Evolutionary conservation across 805 yeast genomes (phyloP), one percentile per base, ranked within the genome.

Genomic region (Saccharomycopsis selenospora): DNA sequence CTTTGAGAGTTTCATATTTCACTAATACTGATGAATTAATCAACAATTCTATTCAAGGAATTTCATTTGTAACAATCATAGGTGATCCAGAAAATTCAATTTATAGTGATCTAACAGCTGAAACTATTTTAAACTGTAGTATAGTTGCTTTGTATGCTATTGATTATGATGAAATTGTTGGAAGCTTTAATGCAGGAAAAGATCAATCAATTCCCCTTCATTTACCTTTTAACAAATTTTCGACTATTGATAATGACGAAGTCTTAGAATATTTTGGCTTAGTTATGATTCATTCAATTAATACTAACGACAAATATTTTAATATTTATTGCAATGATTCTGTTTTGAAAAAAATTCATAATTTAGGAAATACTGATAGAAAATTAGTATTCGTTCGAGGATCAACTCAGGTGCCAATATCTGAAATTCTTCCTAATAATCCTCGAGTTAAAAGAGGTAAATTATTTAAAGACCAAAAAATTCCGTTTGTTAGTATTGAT

Each of bases 401-500:
- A 7, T 20, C 29, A 14, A 47, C 53, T 17, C 36, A 42, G 8
- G 46, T 52, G 3, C 53, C 55, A 6, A 26, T 49, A 4, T 69
- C 67, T 52, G 71, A 68, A 50, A 49, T 66, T 1, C 56, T 66
- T 48, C 62, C 69, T 10, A 33, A 33, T 33, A 10, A 33, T 33
- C 38, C 38, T 14, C 20, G n/a, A 7, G 17, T 33, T 14, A 33
- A 24, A 11, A 57, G 55, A 43, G 43, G 50, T 20, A 40, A 33
- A 54, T 50, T 46, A 36, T 49, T 17, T 41, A 40, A 43, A 50
- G 45, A 49, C 36, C 33, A 48, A 44, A 27, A 46, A 45, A 28
- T 49, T 27, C 51, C 50, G 8, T 46, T 28, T 14, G 38, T 48
- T 2, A 55, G 47, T 40, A 76, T 77, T 0, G 71, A 71, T 56